Percentiles rank a stretch among this genome's conserved stretches.
Evolutionary conservation across 139 green algal genomes (phyloP).

Genomic region (Pedinophyceae sp.): DNA sequence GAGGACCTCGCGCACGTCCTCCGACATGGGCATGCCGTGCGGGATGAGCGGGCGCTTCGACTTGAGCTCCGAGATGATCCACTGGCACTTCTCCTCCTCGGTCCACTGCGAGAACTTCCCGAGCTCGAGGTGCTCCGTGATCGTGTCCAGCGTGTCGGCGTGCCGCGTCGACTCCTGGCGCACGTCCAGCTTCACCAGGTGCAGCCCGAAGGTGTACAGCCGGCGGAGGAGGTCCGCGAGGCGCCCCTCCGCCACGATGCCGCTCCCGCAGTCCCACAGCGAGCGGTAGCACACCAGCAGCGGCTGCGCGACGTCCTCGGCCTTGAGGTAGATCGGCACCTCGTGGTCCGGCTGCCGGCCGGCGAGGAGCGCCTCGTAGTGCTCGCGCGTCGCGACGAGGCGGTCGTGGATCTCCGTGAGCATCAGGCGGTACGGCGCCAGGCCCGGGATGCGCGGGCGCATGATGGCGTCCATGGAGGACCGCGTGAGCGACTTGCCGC

Average conservation of each 20-base stretch:
- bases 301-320: slow-evolving; percentile 53
- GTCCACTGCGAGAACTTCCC: slow-evolving; percentile 74
- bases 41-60: slow-evolving; percentile 76
- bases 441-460: too few species aligned
- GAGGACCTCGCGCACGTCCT: slow-evolving; percentile 70
- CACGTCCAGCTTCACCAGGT: slow-evolving; percentile 88
- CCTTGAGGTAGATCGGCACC: slow-evolving; percentile 23
- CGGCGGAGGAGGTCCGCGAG: slow-evolving; percentile 83
- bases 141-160: slow-evolving; percentile 62
- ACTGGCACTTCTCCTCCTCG: slow-evolving; percentile 69
- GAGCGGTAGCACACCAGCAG: slow-evolving; percentile 74
- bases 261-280: slow-evolving; percentile 67
- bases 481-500: too few species aligned
- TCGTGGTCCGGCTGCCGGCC: slow-evolving; percentile 19
- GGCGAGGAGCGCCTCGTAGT: slow-evolving; percentile 64
- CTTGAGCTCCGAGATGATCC: slow-evolving; percentile 53
- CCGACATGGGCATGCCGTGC: slow-evolving; percentile 47
- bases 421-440: slow-evolving; percentile 84
- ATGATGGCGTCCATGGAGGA: too few species aligned
- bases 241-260: slow-evolving; percentile 70
- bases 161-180: slow-evolving; percentile 76
- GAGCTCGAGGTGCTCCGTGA: slow-evolving; percentile 70
- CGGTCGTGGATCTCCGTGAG: slow-evolving; percentile 67
- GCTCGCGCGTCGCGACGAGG: slow-evolving; percentile 64
- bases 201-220: slow-evolving; percentile 72